Base-by-base conservation (phyloP, 768 basidiomycete species). In the Boletus rufocinnamomeus region DNA sequence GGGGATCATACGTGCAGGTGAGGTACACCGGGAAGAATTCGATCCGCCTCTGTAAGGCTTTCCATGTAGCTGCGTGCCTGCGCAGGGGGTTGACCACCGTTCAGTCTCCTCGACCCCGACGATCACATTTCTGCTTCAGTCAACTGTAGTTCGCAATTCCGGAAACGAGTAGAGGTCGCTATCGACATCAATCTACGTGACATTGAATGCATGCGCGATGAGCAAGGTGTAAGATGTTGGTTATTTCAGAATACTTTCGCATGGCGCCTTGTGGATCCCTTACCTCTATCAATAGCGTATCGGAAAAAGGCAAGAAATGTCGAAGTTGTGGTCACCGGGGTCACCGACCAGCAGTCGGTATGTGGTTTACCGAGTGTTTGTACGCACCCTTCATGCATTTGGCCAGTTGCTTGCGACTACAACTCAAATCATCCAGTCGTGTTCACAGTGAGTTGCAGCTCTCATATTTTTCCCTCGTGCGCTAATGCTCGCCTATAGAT, bases 401-500 rank as follows among this genome's bases (percentile, higher is more conserved):
- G n/a, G 9, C 37, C 11, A 64, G 63, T 40, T 61, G 30, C 8
- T 32, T n/a, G 54, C 55, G 10, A 65, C 34, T 28, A 65, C 54
- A 8, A 30, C 47, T 32, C 11, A n/a, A n/a, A 46, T 65, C 27
- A 34, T 65, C 35, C 4, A 62, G 4, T 25, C 45, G 11, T 65
- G 63, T 62, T 41, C 64, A 50, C 37, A 19, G 63, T 65, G 23
- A 25, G 58, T 47, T 35, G 40, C 7, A 2, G 4, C 10, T 17
- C 7, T 40, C 8, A 2, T 23, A 3, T 35, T 6, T n/a, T 23
- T 21, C 21, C 13, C 4, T 37, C 30, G 6, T 21, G 21, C 6
- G 3, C 32, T 51, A 10, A 54, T 25, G 10, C 2, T 25, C 11
- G 3, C 16, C 1, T 27, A 14, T 35, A 66, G 63, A 35, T 66